Conservation (phyloP, 306 rosid genomes). For the Hippophae tibetana region DNA sequence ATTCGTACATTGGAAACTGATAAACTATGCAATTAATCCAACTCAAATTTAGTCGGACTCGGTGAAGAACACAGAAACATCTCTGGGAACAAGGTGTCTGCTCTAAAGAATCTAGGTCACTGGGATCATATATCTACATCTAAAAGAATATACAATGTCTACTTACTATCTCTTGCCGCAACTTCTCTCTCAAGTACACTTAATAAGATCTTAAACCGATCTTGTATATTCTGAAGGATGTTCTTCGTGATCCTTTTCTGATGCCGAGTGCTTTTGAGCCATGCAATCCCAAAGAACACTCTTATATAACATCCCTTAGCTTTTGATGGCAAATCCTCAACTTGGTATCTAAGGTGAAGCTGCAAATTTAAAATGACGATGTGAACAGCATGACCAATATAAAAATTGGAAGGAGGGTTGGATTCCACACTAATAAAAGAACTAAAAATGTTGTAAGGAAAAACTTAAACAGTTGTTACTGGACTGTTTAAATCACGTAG, state of each 20-base stretch:
- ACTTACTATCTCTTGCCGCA: slow-evolving; percentile 26
- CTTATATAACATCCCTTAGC: slow-evolving; percentile 47
- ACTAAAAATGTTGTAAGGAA: slow-evolving; percentile 3
- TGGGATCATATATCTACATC: slow-evolving; percentile 9
- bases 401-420: background rate
- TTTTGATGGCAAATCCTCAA: slow-evolving; percentile 49
- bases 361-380: slow-evolving; percentile 34
- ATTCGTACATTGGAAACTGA: too few species aligned
- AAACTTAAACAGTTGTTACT: slow-evolving; percentile 7
- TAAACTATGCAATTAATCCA: too few species aligned
- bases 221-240: slow-evolving; percentile 48
- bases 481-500: slow-evolving; percentile 16
- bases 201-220: slow-evolving; percentile 37
- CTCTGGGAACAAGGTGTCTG: background rate
- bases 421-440: background rate
- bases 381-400: slow-evolving; percentile 10
- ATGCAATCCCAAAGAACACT: slow-evolving; percentile 71
- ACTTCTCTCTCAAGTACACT: slow-evolving; percentile 61
- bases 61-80: background rate
- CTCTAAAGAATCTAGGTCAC: slow-evolving; percentile 1
- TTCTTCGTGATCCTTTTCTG: slow-evolving; percentile 71
- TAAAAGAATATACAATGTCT: slow-evolving; percentile 1
- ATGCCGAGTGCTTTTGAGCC: slow-evolving; percentile 78
- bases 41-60: background rate
- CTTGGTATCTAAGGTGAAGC: slow-evolving; percentile 74